These are phyloP conservation scores for Boletus speciosus DNA, from an alignment of 768 basidiomycete genomes.

Conservation along the genomic window DNA sequence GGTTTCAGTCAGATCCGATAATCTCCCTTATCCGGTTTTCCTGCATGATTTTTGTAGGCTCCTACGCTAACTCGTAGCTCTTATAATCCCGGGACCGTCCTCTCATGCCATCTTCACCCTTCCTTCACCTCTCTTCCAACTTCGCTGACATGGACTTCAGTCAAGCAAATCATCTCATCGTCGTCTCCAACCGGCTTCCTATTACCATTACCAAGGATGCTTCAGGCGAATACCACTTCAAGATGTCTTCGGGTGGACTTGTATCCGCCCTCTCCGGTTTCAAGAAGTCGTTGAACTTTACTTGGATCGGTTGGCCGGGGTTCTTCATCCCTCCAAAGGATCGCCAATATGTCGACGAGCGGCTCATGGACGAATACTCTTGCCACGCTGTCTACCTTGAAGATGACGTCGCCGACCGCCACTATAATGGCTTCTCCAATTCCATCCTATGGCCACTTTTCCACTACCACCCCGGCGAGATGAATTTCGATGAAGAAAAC, in stretches of 20 bases:
- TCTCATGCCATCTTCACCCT: slow-evolving; percentile 27
- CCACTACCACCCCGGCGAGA: slow-evolving; percentile 99
- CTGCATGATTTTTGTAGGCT: slow-evolving; percentile 19
- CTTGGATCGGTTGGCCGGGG: slow-evolving; percentile 96
- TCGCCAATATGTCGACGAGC: slow-evolving; percentile 84
- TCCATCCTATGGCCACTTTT: slow-evolving; percentile 99
- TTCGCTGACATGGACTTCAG: slow-evolving; percentile 43
- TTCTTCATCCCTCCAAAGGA: slow-evolving; percentile 93
- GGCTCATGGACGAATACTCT: slow-evolving; percentile 91
- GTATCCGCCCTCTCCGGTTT: slow-evolving; percentile 96
- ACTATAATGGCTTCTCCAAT: slow-evolving; percentile 99
- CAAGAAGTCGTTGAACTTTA: slow-evolving; percentile 97
- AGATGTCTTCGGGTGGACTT: slow-evolving; percentile 98
- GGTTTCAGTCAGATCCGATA: slow-evolving; percentile 29
- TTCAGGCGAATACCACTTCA: slow-evolving; percentile 92
- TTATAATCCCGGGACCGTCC: slow-evolving; percentile 23
- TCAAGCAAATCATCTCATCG: slow-evolving; percentile 74
- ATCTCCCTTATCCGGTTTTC: slow-evolving; percentile 30
- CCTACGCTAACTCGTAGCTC: slow-evolving; percentile 18
- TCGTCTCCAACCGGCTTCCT: slow-evolving; percentile 93
- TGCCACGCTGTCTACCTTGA: slow-evolving; percentile 98
- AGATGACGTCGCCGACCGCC: slow-evolving; percentile 96
- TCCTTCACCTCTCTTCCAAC: slow-evolving; percentile 22
- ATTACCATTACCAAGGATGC: slow-evolving; percentile 95
- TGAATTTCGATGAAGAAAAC: slow-evolving; percentile 99